These are phyloP conservation scores for Sphaerostilbella broomeana DNA, from an alignment of 2,329 filamentous ascomycete genomes.

Conservation along the genomic window DNA sequence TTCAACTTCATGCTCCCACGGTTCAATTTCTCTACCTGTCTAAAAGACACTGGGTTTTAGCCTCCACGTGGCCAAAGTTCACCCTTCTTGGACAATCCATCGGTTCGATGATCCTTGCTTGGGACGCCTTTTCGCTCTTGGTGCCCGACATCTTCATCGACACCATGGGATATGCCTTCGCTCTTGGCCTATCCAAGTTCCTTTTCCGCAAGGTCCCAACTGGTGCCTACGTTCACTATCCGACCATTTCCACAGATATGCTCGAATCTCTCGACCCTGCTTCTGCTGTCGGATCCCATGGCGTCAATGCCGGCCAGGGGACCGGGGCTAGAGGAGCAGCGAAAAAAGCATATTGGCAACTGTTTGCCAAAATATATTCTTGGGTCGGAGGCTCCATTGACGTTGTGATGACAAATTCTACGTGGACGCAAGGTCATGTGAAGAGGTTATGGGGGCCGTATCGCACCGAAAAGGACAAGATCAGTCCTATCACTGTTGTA, in stretches of 20 bases:
- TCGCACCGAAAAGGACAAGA: constrained; percentile 38
- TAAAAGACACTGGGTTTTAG: constrained; percentile 77
- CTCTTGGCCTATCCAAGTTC: constrained; percentile 72
- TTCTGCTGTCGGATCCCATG: constrained; percentile 52
- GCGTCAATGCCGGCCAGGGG: constrained; percentile 79
- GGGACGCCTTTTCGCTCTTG: constrained; percentile 87
- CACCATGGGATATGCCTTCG: constrained; percentile 97
- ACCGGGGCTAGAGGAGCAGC: constrained; percentile 59
- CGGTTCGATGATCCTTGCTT: constrained; percentile 79
- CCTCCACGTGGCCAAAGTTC: constrained; percentile 83
- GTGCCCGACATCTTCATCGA: constrained; percentile 93
- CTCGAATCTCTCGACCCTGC: constrained; percentile 68
- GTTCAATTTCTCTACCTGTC: constrained; percentile 87
- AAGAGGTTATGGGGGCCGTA: constrained; percentile 67
- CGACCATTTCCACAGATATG: constrained; percentile 98
- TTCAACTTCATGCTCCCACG: constrained; percentile 74
- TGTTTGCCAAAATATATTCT: constrained; percentile 78
- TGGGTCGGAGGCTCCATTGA: constrained; percentile 78
- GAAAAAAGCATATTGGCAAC: constrained; percentile 80
- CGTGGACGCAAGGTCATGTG: constrained; percentile 85
- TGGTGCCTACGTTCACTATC: constrained; percentile 93
- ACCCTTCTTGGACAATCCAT: constrained; percentile 91
- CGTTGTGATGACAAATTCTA: constrained; percentile 95
- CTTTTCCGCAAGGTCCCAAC: constrained; percentile 78
- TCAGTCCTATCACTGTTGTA: constrained; percentile 61